Percentiles rank a stretch among this genome's conserved stretches.
These are phyloP conservation scores for Tulasnella calospora DNA, from an alignment of 768 basidiomycete genomes.

Conservation along the genomic window DNA sequence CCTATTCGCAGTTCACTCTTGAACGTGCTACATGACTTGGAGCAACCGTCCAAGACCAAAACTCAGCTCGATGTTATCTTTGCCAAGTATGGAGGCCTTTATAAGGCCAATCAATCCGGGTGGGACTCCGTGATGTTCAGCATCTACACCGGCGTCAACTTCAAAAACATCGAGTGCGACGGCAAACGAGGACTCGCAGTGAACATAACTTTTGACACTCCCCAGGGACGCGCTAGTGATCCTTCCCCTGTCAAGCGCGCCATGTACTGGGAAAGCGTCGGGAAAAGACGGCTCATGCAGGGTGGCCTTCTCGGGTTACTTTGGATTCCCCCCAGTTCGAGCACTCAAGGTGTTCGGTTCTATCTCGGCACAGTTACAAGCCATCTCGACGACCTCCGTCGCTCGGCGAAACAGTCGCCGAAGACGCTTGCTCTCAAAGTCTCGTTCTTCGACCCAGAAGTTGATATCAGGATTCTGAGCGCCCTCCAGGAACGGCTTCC, in stretches of 20 bases:
- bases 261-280: conserved; percentile 58
- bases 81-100: conserved; percentile 31
- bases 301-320: conserved; percentile 65
- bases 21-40: conserved; percentile 47
- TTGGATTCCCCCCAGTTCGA: conserved; percentile 37
- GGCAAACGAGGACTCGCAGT: conserved; percentile 48
- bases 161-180: conserved; percentile 18
- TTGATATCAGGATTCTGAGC: conserved; percentile 44
- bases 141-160: conserved; percentile 30
- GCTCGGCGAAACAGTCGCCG: conserved; percentile 39
- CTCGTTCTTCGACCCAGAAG: conserved; percentile 57
- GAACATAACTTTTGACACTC: conserved; percentile 47
- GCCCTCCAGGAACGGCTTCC: conserved; percentile 6
- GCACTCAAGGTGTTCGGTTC: conserved; percentile 32
- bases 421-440: conserved; percentile 47
- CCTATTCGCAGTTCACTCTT: conserved; percentile 51
- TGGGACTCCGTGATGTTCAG: conserved; percentile 30
- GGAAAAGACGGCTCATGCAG: conserved; percentile 54
- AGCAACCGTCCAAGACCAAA: neutral
- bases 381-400: conserved; percentile 43
- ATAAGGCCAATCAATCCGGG: conserved; percentile 24
- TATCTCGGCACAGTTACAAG: conserved; percentile 54
- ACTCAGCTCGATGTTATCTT: conserved; percentile 27
- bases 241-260: conserved; percentile 39
- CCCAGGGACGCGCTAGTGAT: conserved; percentile 53